Conservation (phyloP, 139 green algal species). For the Edaphochlamys debaryana region DNA sequence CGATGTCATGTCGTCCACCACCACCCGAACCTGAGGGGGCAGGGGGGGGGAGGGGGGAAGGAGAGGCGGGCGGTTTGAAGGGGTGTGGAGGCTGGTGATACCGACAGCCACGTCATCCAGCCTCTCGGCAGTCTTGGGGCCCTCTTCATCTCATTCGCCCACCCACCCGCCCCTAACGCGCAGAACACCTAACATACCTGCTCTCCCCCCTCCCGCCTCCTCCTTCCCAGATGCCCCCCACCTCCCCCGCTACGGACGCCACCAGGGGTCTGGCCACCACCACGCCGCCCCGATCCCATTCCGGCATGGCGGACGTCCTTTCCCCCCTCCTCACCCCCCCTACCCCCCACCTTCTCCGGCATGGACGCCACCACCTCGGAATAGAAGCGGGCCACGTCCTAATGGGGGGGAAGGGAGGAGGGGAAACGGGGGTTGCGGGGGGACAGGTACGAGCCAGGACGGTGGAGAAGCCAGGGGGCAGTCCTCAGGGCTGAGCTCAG, state of each 20-base stretch:
- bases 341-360: background rate
- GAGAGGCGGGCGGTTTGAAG: background rate
- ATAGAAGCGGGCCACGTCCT: conserved; percentile 32
- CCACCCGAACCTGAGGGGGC: background rate
- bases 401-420: background rate
- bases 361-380: background rate
- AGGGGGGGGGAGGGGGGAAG: background rate
- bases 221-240: too few species aligned
- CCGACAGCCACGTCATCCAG: too few species aligned
- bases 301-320: too few species aligned
- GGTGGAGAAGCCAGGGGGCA: background rate
- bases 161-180: too few species aligned
- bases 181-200: too few species aligned
- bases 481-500: too few species aligned
- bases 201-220: background rate
- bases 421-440: background rate
- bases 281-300: too few species aligned
- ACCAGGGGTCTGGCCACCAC: too few species aligned
- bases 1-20: conserved; percentile 12
- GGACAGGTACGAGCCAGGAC: background rate
- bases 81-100: too few species aligned
- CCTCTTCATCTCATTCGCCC: too few species aligned
- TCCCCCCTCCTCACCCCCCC: too few species aligned
- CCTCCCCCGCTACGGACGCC: background rate
- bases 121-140: too few species aligned